phyloP scores from a whole-genome alignment of 495 filamentous ascomycete species.

The Clohesyomyces aquaticus region DNA sequence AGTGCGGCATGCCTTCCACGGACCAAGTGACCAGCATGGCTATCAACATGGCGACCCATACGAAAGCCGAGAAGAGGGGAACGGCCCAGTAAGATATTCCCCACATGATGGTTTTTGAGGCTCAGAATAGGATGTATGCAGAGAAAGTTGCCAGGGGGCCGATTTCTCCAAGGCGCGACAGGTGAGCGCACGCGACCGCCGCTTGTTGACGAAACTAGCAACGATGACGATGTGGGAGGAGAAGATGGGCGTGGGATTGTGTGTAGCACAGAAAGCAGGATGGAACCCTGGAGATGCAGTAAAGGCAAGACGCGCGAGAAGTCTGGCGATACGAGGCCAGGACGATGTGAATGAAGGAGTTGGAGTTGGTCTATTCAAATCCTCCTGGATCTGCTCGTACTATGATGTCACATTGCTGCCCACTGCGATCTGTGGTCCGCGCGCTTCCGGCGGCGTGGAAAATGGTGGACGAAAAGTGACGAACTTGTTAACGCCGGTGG shows the following conservation, averaged over 20 bases:
- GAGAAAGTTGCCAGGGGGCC: too few relatives aligned
- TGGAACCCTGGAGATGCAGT: background rate
- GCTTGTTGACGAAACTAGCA: background rate
- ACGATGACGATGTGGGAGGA: background rate
- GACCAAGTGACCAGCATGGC: conserved; percentile 75
- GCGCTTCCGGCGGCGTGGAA: background rate
- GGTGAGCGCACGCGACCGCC: too few relatives aligned
- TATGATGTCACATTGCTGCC: background rate
- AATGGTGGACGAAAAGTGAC: background rate
- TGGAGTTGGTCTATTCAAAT: background rate
- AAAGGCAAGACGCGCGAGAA: background rate
- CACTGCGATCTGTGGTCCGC: background rate
- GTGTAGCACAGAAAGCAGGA: background rate
- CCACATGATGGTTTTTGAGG: conserved; percentile 32
- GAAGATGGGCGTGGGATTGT: background rate
- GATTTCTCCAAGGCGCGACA: too few relatives aligned
- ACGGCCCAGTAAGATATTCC: conserved; percentile 69
- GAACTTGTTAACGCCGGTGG: background rate
- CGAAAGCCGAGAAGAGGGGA: conserved; percentile 74
- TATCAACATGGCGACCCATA: conserved; percentile 81
- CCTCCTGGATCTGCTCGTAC: background rate
- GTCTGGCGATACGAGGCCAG: background rate
- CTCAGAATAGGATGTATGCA: background rate
- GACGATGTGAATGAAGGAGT: background rate
- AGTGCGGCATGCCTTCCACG: conserved; percentile 60